Conservation (phyloP, 2,329 filamentous ascomycete species). For the Botrytis tulipae region DNA sequence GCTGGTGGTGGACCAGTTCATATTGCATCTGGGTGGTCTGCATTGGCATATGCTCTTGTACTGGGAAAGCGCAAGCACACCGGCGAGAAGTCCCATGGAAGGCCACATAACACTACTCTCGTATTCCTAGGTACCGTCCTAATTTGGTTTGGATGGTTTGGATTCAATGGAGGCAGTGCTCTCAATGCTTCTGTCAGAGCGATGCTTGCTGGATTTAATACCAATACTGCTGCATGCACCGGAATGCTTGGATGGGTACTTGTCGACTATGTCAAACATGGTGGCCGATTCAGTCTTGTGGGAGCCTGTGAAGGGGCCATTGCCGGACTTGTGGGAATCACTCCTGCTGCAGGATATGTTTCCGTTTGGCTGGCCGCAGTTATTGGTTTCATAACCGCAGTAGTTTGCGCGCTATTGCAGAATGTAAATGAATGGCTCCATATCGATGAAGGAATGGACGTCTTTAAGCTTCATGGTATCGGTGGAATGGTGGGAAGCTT, state of each 20-base stretch:
- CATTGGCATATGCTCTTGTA: slow-evolving; percentile 61
- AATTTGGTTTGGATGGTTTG: slow-evolving; percentile 64
- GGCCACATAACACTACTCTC: slow-evolving; percentile 61
- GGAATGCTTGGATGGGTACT: slow-evolving; percentile 54
- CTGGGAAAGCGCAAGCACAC: slow-evolving; percentile 56
- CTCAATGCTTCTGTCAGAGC: slow-evolving; percentile 52
- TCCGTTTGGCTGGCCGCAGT: slow-evolving; percentile 51
- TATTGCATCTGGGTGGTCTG: slow-evolving; percentile 61
- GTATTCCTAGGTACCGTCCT: slow-evolving; percentile 63
- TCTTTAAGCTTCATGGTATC: slow-evolving; percentile 59
- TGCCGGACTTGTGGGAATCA: slow-evolving; percentile 56
- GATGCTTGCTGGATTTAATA: slow-evolving; percentile 57
- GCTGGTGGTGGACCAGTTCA: slow-evolving; percentile 57
- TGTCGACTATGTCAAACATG: slow-evolving; percentile 50
- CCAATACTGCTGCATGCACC: slow-evolving; percentile 55
- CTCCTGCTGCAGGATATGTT: slow-evolving; percentile 56
- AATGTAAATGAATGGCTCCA: slow-evolving; percentile 51
- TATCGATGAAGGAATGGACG: slow-evolving; percentile 58
- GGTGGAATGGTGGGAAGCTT: slow-evolving; percentile 58
- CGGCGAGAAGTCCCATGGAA: slow-evolving; percentile 49
- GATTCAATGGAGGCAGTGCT: slow-evolving; percentile 52
- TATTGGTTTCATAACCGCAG: slow-evolving; percentile 52
- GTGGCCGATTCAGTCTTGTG: slow-evolving; percentile 49
- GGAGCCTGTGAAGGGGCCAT: slow-evolving; percentile 56
- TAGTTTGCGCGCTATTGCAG: slow-evolving; percentile 41